Evolutionary conservation across 192 early-diverging fungal species (phyloP).

Genomic region (Umbelopsis ramanniana): DNA sequence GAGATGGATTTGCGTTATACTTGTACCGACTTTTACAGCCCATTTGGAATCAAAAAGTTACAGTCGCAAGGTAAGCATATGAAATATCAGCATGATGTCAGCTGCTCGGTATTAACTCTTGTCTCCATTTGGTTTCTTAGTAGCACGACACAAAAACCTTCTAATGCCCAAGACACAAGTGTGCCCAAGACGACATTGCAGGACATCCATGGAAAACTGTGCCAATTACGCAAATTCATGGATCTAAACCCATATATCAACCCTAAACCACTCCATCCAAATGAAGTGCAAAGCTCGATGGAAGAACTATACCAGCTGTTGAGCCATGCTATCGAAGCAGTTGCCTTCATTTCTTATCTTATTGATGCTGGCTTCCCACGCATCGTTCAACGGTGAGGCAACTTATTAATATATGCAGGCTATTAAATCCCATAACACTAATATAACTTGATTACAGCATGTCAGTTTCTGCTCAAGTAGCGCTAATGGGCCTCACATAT

Average conservation of each 20-base stretch:
- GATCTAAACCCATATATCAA: slow-evolving; percentile 22
- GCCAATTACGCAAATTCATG: slow-evolving; percentile 25
- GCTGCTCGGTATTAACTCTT: background rate
- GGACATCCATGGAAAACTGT: slow-evolving; percentile 17
- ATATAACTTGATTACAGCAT: slow-evolving; percentile 29
- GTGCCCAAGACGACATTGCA: background rate
- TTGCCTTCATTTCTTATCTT: slow-evolving; percentile 21
- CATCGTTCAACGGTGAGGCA: slow-evolving; percentile 1
- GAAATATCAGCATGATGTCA: background rate
- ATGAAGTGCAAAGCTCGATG: slow-evolving; percentile 27
- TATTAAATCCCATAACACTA: no score
- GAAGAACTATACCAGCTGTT: slow-evolving; percentile 30
- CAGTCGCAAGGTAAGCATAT: background rate
- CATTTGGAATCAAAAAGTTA: slow-evolving; percentile 63
- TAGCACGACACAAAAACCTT: background rate
- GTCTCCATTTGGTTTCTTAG: background rate
- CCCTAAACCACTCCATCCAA: slow-evolving; percentile 12
- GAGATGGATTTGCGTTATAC: slow-evolving; percentile 76
- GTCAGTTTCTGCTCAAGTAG: slow-evolving; percentile 48
- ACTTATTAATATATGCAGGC: no score
- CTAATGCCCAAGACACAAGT: slow-evolving; percentile 1
- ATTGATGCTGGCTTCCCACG: slow-evolving; percentile 2
- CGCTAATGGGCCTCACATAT: slow-evolving; percentile 36
- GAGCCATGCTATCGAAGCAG: slow-evolving; percentile 24
- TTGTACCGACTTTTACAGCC: slow-evolving; percentile 72